Evolutionary conservation across 2,329 filamentous ascomycete genomes (phyloP), one percentile per base, ranked within the genome.

Genomic region (Aspergillus sojae): DNA sequence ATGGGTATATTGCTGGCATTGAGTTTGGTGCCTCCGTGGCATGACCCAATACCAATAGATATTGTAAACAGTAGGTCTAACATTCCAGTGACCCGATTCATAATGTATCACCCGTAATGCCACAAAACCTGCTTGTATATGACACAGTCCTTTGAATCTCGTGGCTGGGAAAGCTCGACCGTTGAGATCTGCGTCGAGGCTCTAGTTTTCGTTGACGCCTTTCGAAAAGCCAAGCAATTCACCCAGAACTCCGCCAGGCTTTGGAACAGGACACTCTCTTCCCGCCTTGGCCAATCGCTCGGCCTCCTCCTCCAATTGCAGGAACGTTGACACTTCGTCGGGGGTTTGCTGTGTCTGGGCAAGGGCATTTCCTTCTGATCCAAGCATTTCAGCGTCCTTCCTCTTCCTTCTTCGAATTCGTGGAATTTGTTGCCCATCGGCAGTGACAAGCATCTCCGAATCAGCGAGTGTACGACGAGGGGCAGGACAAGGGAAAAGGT

Each of bases 241-340:
- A 14, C 91, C 92, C 53, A 96, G 80, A 39, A 93, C 80, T 3
- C 93, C 94, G 36, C 88, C 85, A 0, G 95, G 94, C 79, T 97
- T 97, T 5, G 95, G 95, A 14, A 99, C 89, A 0, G 95, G 95
- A 75, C 95, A 99, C 75, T 96, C 92, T 72, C 92, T 86, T 73
- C 84, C 84, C 53, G 79, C 74, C 60, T 81, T 82, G 7, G 76
- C 72, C 60, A 82, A 60, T 34, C 66, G 68, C 60, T 77, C 71
- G 65, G 77, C 78, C 67, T 80, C 78, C 67, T 75, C 77, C 70
- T 78, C 75, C 70, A 80, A 73, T 55, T 79, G 75, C 39, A 77
- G 69, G 63, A 77, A 83, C 68, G 72, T 80, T 66, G 67, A 82
- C 74, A 69, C 83, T 79, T 81, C 79, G 28, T 79, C 74, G 14